Base-by-base conservation (phyloP, 2,329 filamentous ascomycete species). In the Venturia effusa region DNA sequence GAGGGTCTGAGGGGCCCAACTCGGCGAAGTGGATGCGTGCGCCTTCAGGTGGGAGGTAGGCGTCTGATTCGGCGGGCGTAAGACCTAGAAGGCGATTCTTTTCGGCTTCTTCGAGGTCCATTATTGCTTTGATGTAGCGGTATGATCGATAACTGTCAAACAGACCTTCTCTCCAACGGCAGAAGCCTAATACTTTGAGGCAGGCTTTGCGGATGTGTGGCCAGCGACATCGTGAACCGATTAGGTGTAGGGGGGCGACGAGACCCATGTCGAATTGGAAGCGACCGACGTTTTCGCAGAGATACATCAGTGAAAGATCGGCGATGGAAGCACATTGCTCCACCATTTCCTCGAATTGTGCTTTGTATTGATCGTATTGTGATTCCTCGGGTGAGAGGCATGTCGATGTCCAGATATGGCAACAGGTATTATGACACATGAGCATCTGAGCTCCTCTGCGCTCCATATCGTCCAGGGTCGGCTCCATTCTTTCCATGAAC, bases 191-290 rank as follows among this genome's bases (percentile, higher is more conserved):
- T 41, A 63, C 51, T 19, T 41, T 39, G 24, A 63, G 34, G 13
- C 41, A 37, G 15, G 1, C 24, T 57, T 63, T 39, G 24, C 61
- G 61, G 15, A 63, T 63, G 17, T 37, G 45, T 8, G 48, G 61
- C 45, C 41, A 45, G 34, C 61, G 61, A 41, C 61, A 63, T 24
- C 51, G 19, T 24, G 45, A 37, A n/a, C 61, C 61, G 32, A 43
- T 57, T 11, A 63, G 37, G 30, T 63, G 61, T 1, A 63, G 51
- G 11, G 61, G 27, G 17, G 61, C 41, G 17, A 63, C 22, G 11
- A 63, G 22, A 22, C 61, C 61, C 45, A 63, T 63, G 17, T 63
- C 51, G 34, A 63, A 40, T 17, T 63, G 61, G 34, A 63, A 63
- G 45, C 61, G 45, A 15, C 61, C 61, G 5, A 63, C 22, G 13